phyloP scores from a whole-genome alignment of 148 eudicot genomes.

The Gaultheria prostrata region DNA sequence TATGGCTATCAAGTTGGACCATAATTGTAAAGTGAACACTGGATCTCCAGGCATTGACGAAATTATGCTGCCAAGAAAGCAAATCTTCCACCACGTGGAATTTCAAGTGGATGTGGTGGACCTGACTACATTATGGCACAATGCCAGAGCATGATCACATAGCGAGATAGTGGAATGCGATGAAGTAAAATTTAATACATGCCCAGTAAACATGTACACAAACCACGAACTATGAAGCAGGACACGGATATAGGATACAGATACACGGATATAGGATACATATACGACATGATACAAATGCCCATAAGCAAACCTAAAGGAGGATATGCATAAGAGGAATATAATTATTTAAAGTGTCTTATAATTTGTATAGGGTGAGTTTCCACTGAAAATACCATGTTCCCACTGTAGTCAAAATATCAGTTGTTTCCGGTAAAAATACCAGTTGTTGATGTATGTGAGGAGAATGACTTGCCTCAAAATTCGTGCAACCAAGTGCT shows the following conservation, averaged over 20 bases:
- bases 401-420: too few species aligned
- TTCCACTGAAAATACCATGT: too few species aligned
- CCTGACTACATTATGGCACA: neutral
- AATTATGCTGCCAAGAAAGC: neutral
- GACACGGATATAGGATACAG: neutral
- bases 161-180: neutral
- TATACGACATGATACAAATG: neutral
- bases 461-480: too few species aligned
- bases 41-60: constrained; percentile 4
- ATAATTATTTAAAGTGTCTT: neutral
- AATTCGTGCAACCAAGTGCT: too few species aligned
- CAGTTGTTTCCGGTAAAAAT: too few species aligned
- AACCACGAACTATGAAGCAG: neutral
- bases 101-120: neutral
- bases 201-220: neutral
- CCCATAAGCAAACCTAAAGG: neutral
- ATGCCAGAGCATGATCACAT: neutral
- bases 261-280: neutral
- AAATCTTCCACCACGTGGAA: neutral
- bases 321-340: neutral
- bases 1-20: neutral
- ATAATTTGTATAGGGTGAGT: neutral
- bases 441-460: too few species aligned
- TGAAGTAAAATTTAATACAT: neutral
- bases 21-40: neutral